Base-by-base conservation (phyloP, 1,139 yeast genomes). In the Yamadazyma buinensis region DNA sequence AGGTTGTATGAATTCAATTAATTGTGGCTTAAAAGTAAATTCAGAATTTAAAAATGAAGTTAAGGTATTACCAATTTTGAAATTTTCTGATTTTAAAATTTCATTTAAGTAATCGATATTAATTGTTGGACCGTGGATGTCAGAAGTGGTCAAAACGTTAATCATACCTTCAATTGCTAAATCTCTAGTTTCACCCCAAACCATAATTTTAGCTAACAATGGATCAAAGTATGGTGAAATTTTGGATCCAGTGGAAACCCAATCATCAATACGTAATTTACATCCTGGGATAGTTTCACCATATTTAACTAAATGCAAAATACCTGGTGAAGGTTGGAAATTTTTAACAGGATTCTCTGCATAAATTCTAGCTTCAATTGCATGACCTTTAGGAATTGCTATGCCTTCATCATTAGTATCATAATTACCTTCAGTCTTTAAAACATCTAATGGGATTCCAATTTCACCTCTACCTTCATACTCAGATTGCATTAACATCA, bases 221-320 rank as follows among this genome's bases (percentile, higher is more conserved):
- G 67, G 67, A 40, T 61, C 67, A 47, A 59, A 61, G 37, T 61
- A 60, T 5, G 67, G 65, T 3, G 67, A 59, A 10, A 61, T 48
- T 30, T 55, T 58, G 13, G 57, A 46, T 15, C 67, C 67, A 12
- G 63, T 59, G 8, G 56, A 47, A 13, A 61, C 52, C 66, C 67
- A 62, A 39, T 59, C 64, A 37, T 61, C 67, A 33, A 60, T 42
- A 46, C 67, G 47, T 9, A 59, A 42, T 20, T 42, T 47, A 26
- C 44, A 49, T 11, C 33, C 40, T 14, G 38, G 43, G 6, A 40
- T 28, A 11, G 34, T 27, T 5, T 35, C 29, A 12, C 42, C 36
- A 38, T 56, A 49, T 6, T 42, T 40, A 17, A 61, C 64, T 20
- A 53, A 26, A 38, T 59, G 64, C 19, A 61, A 46, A 23, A 55